Percentiles rank a stretch among this genome's conserved stretches.
Conservation (phyloP, 805 yeast species). For the Schwanniomyces vanrijiae region DNA sequence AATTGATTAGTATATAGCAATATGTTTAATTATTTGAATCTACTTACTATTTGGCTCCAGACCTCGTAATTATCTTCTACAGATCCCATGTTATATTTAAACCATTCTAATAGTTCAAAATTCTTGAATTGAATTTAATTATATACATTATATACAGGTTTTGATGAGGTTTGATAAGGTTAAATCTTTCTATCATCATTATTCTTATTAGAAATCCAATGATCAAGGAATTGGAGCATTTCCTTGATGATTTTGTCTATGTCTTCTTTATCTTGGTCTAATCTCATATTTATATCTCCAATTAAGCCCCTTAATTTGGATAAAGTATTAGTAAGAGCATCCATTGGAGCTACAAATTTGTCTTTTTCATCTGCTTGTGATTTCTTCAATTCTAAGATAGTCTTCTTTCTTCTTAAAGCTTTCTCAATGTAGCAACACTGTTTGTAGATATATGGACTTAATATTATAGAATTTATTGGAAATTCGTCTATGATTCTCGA, state of each 20-base stretch:
- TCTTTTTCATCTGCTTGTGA: conserved; percentile 3
- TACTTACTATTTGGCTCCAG: conserved; percentile 6
- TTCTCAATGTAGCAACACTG: conserved; percentile 33
- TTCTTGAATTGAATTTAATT: background rate
- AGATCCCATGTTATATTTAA: conserved; percentile 5
- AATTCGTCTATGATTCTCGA: conserved; percentile 22
- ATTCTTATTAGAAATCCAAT: conserved; percentile 19
- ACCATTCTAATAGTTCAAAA: background rate
- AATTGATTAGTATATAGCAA: background rate
- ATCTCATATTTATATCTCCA: conserved; percentile 34
- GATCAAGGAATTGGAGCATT: conserved; percentile 23
- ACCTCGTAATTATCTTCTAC: conserved; percentile 4
- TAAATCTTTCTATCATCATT: conserved; percentile 10
- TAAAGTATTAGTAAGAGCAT: conserved; percentile 2
- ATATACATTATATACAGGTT: conserved; percentile 7
- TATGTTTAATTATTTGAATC: background rate
- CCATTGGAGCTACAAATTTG: background rate
- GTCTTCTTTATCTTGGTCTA: conserved; percentile 31
- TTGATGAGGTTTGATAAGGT: background rate
- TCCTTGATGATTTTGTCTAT: conserved; percentile 16
- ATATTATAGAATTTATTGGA: conserved; percentile 27
- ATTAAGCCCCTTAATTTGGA: conserved; percentile 27
- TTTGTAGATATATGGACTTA: conserved; percentile 34
- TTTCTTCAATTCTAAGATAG: background rate
- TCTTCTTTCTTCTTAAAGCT: conserved; percentile 14